Evolutionary conservation across 352 stramenopile species (phyloP).

Genomic region (Globisporangium yorkense): DNA sequence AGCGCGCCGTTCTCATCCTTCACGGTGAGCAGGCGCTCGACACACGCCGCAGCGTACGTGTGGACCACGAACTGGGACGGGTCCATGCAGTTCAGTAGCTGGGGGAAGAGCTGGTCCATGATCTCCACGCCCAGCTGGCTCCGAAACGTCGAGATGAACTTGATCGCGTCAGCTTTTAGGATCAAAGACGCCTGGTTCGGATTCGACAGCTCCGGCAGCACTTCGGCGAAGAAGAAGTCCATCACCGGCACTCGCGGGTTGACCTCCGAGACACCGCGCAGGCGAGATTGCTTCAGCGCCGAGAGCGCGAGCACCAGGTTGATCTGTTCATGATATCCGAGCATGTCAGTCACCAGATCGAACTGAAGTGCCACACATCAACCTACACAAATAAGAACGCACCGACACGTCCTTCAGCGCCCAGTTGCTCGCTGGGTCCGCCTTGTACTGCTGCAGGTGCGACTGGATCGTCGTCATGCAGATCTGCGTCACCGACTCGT

Average conservation of each 20-base stretch:
- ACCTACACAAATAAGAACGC: slow-evolving; percentile 17
- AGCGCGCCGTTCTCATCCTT: slow-evolving; percentile 79
- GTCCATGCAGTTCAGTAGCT: slow-evolving; percentile 87
- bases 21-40: slow-evolving; percentile 96
- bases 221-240: slow-evolving; percentile 93
- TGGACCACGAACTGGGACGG: slow-evolving; percentile 93
- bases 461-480: slow-evolving; percentile 88
- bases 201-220: slow-evolving; percentile 91
- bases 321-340: slow-evolving; percentile 27
- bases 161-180: slow-evolving; percentile 96
- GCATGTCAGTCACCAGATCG: neutral
- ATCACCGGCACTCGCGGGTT: slow-evolving; percentile 95
- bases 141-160: slow-evolving; percentile 98
- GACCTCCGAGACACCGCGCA: slow-evolving; percentile 92
- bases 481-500: slow-evolving; percentile 92
- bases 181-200: slow-evolving; percentile 85
- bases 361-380: neutral
- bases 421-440: slow-evolving; percentile 87
- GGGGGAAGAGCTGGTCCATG: slow-evolving; percentile 90
- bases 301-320: slow-evolving; percentile 96
- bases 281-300: slow-evolving; percentile 90
- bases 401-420: slow-evolving; percentile 94
- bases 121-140: slow-evolving; percentile 93
- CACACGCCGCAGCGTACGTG: slow-evolving; percentile 94
- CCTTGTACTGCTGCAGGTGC: slow-evolving; percentile 90